phyloP scores from a whole-genome alignment of 345 rosid genomes.

The Bruguiera gymnorhiza region DNA sequence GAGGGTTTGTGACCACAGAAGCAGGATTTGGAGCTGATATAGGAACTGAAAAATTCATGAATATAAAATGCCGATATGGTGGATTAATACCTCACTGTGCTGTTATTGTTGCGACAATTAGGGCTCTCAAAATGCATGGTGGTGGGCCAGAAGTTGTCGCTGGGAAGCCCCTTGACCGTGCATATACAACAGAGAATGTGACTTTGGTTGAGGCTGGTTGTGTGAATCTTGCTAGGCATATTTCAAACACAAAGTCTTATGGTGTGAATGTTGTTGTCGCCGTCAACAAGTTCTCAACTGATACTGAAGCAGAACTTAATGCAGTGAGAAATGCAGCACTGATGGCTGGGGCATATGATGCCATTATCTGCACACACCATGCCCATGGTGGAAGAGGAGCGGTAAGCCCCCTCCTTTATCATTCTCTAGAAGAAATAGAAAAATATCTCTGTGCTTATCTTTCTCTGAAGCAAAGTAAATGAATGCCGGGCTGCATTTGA shows the following conservation, averaged over 20 bases:
- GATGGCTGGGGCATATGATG: slow-evolving; percentile 90
- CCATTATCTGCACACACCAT: slow-evolving; percentile 89
- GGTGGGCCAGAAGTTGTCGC: slow-evolving; percentile 97
- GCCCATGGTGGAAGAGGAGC: slow-evolving; percentile 99
- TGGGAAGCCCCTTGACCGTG: slow-evolving; percentile 91
- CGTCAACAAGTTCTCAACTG: slow-evolving; percentile 88
- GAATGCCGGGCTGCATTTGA: no score
- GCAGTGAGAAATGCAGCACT: slow-evolving; percentile 80
- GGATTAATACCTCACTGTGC: slow-evolving; percentile 92
- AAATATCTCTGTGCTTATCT: neutral
- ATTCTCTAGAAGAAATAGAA: neutral
- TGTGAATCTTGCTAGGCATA: slow-evolving; percentile 89
- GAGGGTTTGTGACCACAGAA: slow-evolving; percentile 96
- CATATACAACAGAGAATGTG: slow-evolving; percentile 85
- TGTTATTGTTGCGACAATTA: slow-evolving; percentile 88
- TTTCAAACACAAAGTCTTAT: slow-evolving; percentile 75
- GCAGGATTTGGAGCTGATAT: slow-evolving; percentile 99
- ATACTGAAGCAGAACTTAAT: slow-evolving; percentile 79
- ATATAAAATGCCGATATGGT: slow-evolving; percentile 88
- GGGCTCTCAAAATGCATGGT: slow-evolving; percentile 99
- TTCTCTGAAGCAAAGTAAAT: neutral
- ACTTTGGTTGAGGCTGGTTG: slow-evolving; percentile 92
- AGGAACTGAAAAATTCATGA: slow-evolving; percentile 97
- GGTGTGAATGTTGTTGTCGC: slow-evolving; percentile 96
- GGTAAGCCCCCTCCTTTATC: slow-evolving; percentile 35